These are phyloP conservation scores for Coemansia sp. DNA, from an alignment of 192 early-diverging fungal species.

Conservation along the genomic window DNA sequence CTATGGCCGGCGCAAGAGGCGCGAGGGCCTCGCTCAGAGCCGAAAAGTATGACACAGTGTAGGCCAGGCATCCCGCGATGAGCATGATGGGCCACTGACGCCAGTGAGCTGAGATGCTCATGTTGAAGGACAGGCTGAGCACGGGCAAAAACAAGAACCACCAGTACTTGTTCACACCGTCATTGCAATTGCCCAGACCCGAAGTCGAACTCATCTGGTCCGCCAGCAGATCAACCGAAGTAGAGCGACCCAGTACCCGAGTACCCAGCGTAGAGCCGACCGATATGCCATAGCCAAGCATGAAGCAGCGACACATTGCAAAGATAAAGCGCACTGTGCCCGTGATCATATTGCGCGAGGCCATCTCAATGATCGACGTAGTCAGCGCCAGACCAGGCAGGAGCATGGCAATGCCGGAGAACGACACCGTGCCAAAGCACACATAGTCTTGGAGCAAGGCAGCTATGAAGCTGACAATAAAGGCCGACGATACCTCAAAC, in stretches of 20 bases:
- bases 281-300: conserved; percentile 72
- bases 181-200: conserved; percentile 36
- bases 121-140: conserved; percentile 55
- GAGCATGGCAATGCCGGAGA: conserved; percentile 62
- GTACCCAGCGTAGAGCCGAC: conserved; percentile 63
- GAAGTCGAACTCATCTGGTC: conserved; percentile 22
- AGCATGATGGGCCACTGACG: conserved; percentile 75
- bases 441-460: conserved; percentile 59
- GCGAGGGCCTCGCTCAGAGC: conserved; percentile 54
- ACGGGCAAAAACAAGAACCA: conserved; percentile 61
- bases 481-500: conserved; percentile 68
- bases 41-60: conserved; percentile 65
- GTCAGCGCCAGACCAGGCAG: conserved; percentile 79
- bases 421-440: conserved; percentile 61
- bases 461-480: conserved; percentile 62
- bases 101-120: conserved; percentile 60
- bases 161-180: conserved; percentile 50
- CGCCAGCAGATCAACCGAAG: conserved; percentile 20
- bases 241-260: conserved; percentile 54
- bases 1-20: conserved; percentile 61
- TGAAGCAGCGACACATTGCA: conserved; percentile 74
- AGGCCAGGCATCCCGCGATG: conserved; percentile 66
- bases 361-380: conserved; percentile 81
- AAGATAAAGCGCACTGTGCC: conserved; percentile 83
- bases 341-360: conserved; percentile 82